Conservation (phyloP, 1,139 yeast genomes). For the Geotrichum citri-aurantii region DNA sequence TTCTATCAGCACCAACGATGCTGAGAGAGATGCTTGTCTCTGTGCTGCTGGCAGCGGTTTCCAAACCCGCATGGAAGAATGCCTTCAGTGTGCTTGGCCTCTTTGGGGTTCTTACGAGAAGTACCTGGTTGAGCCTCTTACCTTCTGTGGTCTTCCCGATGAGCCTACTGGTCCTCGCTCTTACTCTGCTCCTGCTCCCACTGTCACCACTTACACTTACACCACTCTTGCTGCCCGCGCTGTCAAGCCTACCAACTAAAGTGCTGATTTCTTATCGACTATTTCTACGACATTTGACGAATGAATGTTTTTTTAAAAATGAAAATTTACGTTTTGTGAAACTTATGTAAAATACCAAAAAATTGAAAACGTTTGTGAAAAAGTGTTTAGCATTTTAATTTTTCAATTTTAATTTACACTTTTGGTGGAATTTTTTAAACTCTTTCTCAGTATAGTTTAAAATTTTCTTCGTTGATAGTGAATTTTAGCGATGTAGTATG, state of each 20-base stretch:
- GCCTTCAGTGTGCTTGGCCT: conserved; percentile 10
- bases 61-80: conserved; percentile 1
- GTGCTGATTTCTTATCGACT: too few species aligned
- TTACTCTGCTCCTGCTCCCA: conserved; percentile 2
- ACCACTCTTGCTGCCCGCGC: not conserved
- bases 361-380: too few species aligned
- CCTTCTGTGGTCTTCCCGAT: conserved; percentile 5
- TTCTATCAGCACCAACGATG: not conserved
- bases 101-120: conserved; percentile 5
- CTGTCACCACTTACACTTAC: conserved; percentile 2
- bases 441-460: too few species aligned
- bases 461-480: too few species aligned
- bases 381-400: not conserved
- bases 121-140: conserved; percentile 2
- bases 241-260: not conserved
- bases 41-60: conserved; percentile 13
- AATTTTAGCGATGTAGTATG: too few species aligned
- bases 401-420: not conserved
- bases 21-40: conserved; percentile 6
- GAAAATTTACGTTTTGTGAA: not conserved
- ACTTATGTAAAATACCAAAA: not conserved
- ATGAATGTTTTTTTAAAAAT: not conserved
- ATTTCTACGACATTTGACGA: not conserved
- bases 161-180: conserved; percentile 10
- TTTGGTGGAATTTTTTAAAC: too few species aligned